phyloP scores from a whole-genome alignment of 805 yeast genomes.

The Suhomyces canberraensis region DNA sequence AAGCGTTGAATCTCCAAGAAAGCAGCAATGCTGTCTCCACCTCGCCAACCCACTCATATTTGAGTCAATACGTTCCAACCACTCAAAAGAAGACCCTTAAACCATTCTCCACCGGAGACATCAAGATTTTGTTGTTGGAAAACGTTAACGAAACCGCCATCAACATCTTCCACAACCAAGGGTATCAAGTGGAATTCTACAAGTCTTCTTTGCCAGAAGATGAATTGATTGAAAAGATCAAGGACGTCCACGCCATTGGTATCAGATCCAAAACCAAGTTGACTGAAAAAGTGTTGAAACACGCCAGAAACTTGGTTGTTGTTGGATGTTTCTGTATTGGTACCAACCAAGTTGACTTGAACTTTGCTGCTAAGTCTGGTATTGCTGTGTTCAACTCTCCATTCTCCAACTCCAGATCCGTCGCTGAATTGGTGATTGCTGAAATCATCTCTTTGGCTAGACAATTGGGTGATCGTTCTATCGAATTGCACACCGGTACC shows the following conservation, averaged over 20 bases:
- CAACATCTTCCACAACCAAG: constrained; percentile 79
- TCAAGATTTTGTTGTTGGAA: constrained; percentile 85
- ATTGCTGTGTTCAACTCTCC: constrained; percentile 98
- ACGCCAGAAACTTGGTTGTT: constrained; percentile 85
- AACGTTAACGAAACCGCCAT: constrained; percentile 93
- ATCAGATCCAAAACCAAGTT: constrained; percentile 95
- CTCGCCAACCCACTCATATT: constrained; percentile 75
- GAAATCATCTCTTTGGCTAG: constrained; percentile 92
- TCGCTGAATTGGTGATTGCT: constrained; percentile 95
- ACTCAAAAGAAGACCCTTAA: constrained; percentile 68
- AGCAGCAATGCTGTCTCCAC: constrained; percentile 71
- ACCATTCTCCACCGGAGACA: constrained; percentile 94
- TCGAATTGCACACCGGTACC: constrained; percentile 91
- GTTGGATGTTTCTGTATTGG: constrained; percentile 99
- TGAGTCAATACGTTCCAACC: constrained; percentile 50
- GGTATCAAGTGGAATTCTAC: constrained; percentile 94
- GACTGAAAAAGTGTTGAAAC: constrained; percentile 71
- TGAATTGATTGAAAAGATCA: constrained; percentile 90
- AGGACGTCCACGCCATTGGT: constrained; percentile 94
- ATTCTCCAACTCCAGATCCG: constrained; percentile 96
- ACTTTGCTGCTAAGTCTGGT: constrained; percentile 88
- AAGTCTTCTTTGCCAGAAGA: constrained; percentile 88
- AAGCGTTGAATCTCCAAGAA: constrained; percentile 49
- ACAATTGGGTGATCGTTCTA: constrained; percentile 94
- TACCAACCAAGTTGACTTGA: constrained; percentile 94